phyloP scores from a whole-genome alignment of 169 alveolate genomes.

The Theileria annulata region DNA sequence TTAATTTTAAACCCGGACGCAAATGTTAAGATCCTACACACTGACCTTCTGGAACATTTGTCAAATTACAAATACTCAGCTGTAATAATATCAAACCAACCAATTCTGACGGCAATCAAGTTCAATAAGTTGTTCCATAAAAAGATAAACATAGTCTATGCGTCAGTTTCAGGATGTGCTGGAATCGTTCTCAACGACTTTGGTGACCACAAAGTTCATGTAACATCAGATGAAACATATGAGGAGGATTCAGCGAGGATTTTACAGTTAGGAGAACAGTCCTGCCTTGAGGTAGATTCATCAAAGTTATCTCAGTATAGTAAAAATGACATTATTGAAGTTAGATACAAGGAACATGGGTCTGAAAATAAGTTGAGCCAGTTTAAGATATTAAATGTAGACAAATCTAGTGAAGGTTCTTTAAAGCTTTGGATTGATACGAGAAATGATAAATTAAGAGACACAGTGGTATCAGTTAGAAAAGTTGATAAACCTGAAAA shows the following conservation, averaged over 20 bases:
- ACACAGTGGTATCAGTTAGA: slow-evolving; percentile 11
- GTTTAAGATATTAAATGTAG: slow-evolving; percentile 30
- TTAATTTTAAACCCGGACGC: slow-evolving; percentile 31
- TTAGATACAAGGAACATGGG: slow-evolving; percentile 17
- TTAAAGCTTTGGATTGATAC: slow-evolving; percentile 11
- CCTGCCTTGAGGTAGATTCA: slow-evolving; percentile 29
- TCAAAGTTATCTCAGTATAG: slow-evolving; percentile 9
- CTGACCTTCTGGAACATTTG: slow-evolving; percentile 21
- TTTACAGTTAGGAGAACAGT: slow-evolving; percentile 5
- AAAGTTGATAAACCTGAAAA: slow-evolving; percentile 25
- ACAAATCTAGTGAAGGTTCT: neutral
- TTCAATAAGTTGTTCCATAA: slow-evolving; percentile 10
- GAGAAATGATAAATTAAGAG: slow-evolving; percentile 6
- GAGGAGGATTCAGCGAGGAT: slow-evolving; percentile 46
- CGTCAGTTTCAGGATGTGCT: slow-evolving; percentile 28
- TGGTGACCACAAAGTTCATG: slow-evolving; percentile 40
- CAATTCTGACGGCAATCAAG: slow-evolving; percentile 33
- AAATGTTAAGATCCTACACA: slow-evolving; percentile 28
- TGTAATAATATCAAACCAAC: slow-evolving; percentile 36
- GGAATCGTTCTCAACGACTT: slow-evolving; percentile 59
- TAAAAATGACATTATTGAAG: neutral
- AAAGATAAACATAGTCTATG: slow-evolving; percentile 37
- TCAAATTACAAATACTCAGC: neutral
- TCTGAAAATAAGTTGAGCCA: neutral
- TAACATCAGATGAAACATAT: slow-evolving; percentile 38